Evolutionary conservation across 345 rosid species (phyloP).

Genomic region (Citrus cavaleriei): DNA sequence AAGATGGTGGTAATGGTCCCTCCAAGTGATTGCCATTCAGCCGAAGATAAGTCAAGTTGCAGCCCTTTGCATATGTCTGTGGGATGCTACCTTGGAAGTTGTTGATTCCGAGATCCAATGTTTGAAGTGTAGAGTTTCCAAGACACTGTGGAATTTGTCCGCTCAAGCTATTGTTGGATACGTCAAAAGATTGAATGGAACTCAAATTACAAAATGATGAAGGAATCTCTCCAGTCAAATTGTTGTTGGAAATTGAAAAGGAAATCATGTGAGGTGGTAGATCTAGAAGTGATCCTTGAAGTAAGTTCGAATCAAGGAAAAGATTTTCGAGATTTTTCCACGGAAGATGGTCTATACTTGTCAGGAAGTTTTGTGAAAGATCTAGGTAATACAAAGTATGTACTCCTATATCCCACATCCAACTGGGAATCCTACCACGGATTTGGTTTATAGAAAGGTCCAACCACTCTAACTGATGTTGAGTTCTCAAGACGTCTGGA

Average conservation of each 20-base stretch:
- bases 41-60: rapidly evolving
- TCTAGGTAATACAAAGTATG: rapidly evolving
- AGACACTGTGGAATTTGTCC: too few species aligned
- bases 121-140: too few species aligned
- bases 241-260: background rate
- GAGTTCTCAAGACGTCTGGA: background rate
- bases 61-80: too few species aligned
- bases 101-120: background rate
- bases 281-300: too few species aligned
- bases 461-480: background rate
- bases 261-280: too few species aligned
- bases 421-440: too few species aligned
- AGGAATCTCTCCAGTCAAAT: slow-evolving; percentile 10
- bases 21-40: slow-evolving; percentile 17
- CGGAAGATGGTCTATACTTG: background rate
- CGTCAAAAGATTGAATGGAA: background rate
- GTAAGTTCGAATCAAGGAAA: background rate
- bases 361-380: background rate
- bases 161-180: background rate
- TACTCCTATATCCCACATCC: background rate
- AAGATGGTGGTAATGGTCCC: slow-evolving; percentile 23
- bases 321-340: too few species aligned
- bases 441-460: background rate
- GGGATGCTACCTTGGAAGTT: background rate
- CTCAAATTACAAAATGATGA: background rate